Conservation (phyloP, 352 stramenopile genomes). For the Globisporangium viniferum region DNA sequence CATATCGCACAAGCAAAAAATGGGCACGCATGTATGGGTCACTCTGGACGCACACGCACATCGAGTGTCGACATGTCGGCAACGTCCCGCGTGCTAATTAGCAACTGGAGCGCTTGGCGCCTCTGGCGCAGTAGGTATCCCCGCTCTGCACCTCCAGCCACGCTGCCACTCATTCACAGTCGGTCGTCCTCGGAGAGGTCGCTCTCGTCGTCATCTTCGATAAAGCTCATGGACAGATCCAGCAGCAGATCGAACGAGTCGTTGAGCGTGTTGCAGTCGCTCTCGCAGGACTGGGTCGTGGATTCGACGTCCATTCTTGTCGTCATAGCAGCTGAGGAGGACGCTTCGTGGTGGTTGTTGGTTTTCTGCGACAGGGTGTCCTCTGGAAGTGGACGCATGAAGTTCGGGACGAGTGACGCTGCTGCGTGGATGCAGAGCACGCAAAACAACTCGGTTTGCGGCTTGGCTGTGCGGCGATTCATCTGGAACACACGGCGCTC, state of each 20-base stretch:
- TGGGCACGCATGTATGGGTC: no score
- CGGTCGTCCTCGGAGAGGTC: neutral
- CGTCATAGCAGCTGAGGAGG: neutral
- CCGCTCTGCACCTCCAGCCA: neutral
- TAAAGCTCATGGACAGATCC: neutral
- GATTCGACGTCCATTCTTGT: neutral
- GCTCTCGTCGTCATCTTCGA: neutral
- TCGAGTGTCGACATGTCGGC: no score
- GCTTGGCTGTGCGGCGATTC: neutral
- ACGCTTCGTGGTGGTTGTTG: neutral
- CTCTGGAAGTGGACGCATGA: neutral
- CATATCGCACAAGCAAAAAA: neutral
- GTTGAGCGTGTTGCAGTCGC: neutral
- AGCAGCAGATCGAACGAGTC: neutral
- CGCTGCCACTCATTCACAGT: neutral
- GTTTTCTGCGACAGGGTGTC: neutral
- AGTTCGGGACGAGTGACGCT: neutral
- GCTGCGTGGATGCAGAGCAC: neutral
- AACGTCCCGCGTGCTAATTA: no score
- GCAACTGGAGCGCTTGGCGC: no score
- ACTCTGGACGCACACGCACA: no score
- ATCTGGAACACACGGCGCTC: neutral
- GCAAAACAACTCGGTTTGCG: conserved; percentile 4
- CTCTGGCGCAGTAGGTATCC: no score
- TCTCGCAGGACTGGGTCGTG: neutral